phyloP scores from a whole-genome alignment of 768 basidiomycete species.

The Tremella fuciformis region DNA sequence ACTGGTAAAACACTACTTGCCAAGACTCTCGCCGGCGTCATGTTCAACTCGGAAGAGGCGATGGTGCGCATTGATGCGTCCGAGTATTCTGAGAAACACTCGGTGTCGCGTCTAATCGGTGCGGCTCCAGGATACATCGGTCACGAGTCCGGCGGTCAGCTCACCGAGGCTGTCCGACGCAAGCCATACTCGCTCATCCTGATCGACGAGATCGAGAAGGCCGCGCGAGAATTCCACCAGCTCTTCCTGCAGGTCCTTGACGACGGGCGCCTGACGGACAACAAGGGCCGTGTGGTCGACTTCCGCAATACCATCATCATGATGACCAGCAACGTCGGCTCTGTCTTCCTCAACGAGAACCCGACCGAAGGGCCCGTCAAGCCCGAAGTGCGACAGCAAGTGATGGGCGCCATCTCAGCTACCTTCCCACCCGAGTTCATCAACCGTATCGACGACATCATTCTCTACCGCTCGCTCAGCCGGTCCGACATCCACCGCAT shows the following conservation, averaged over 20 bases:
- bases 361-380: conserved; percentile 50
- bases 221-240: conserved; percentile 53
- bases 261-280: conserved; percentile 55
- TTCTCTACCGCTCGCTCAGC: conserved; percentile 71
- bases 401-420: conserved; percentile 51
- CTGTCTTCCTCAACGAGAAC: conserved; percentile 53
- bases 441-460: conserved; percentile 52
- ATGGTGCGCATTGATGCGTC: conserved; percentile 51
- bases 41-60: conserved; percentile 52
- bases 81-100: conserved; percentile 67
- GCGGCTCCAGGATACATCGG: conserved; percentile 52
- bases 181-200: conserved; percentile 53
- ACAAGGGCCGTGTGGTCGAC: conserved; percentile 53
- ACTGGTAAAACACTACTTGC: conserved; percentile 53
- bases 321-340: conserved; percentile 54
- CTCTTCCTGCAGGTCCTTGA: conserved; percentile 56
- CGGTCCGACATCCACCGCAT: conserved; percentile 73
- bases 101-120: conserved; percentile 51
- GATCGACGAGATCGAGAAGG: conserved; percentile 55
- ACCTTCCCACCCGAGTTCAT: conserved; percentile 55
- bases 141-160: conserved; percentile 49
- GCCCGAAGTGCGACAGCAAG: conserved; percentile 46
- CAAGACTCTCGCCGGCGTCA: conserved; percentile 51
- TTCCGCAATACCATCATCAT: conserved; percentile 54
- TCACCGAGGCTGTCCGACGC: conserved; percentile 51